A percentile compares a stretch with the other conserved stretches of the same genome.
Conservation (phyloP, 495 filamentous ascomycete genomes). For the Lindgomyces ingoldianus region DNA sequence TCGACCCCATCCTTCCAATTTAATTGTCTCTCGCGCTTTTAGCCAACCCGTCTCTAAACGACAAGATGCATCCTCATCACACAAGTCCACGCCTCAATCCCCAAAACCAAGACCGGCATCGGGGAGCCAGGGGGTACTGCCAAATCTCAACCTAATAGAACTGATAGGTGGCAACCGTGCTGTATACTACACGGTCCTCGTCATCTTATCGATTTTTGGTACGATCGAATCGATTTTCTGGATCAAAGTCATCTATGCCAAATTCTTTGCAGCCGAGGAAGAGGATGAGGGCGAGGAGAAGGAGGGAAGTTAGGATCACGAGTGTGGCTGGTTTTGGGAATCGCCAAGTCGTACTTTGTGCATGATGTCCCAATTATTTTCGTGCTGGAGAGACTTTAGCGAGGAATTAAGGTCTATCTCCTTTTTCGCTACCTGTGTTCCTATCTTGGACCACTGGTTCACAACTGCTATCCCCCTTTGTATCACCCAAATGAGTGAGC, state of each 20-base stretch:
- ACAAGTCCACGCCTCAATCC: background rate
- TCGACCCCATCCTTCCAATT: background rate
- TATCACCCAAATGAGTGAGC: too few relatives aligned
- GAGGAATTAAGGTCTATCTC: too few relatives aligned
- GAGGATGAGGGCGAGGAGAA: background rate
- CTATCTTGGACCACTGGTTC: too few relatives aligned
- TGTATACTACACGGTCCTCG: background rate
- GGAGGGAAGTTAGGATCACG: background rate
- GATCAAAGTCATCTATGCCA: constrained; percentile 22
- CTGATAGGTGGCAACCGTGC: background rate
- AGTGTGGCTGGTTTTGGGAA: too few relatives aligned
- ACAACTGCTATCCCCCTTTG: too few relatives aligned
- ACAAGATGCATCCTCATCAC: background rate
- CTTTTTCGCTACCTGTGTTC: too few relatives aligned
- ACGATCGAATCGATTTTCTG: constrained; percentile 23
- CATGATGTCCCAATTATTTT: too few relatives aligned
- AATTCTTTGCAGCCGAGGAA: constrained; percentile 10
- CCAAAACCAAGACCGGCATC: background rate
- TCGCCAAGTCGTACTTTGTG: too few relatives aligned
- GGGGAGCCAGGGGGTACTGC: background rate
- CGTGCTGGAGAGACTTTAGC: too few relatives aligned
- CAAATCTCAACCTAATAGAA: background rate
- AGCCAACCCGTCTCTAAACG: background rate
- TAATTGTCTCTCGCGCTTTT: background rate
- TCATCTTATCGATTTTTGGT: background rate